These are phyloP conservation scores for Phascolomyces articulosus DNA, from an alignment of 371 early-diverging fungal genomes.

Conservation along the genomic window DNA sequence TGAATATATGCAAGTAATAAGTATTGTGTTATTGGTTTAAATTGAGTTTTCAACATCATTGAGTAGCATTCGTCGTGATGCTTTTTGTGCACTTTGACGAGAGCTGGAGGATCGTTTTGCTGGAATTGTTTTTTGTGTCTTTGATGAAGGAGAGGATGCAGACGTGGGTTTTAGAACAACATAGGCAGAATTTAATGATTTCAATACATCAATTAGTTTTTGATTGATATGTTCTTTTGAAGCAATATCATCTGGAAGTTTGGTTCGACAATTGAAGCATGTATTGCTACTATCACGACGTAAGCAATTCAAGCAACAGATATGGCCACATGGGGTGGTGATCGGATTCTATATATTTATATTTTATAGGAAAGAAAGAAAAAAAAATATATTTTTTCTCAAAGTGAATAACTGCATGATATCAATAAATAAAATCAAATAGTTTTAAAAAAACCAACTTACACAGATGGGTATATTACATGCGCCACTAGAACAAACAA, in stretches of 20 bases:
- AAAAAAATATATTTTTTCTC: no score
- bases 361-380: slow-evolving; percentile 23
- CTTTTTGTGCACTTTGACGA: slow-evolving; percentile 1
- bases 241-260: slow-evolving; percentile 11
- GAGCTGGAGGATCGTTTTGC: background rate
- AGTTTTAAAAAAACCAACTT: background rate
- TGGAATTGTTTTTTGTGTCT: background rate
- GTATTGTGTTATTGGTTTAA: background rate
- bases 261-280: slow-evolving; percentile 48
- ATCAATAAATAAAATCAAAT: no score
- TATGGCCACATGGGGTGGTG: slow-evolving; percentile 62
- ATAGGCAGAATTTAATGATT: slow-evolving; percentile 27
- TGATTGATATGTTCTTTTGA: slow-evolving; percentile 25
- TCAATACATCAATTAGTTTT: slow-evolving; percentile 34
- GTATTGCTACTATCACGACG: slow-evolving; percentile 22
- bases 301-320: slow-evolving; percentile 50
- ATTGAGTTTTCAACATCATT: slow-evolving; percentile 1
- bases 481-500: slow-evolving; percentile 27
- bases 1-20: no score
- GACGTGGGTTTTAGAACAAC: background rate
- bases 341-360: slow-evolving; percentile 54
- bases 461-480: slow-evolving; percentile 35
- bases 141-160: background rate
- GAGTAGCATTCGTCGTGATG: background rate
- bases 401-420: no score